phyloP scores from a whole-genome alignment of 768 basidiomycete species.

The Boletus subcaerulescens region DNA sequence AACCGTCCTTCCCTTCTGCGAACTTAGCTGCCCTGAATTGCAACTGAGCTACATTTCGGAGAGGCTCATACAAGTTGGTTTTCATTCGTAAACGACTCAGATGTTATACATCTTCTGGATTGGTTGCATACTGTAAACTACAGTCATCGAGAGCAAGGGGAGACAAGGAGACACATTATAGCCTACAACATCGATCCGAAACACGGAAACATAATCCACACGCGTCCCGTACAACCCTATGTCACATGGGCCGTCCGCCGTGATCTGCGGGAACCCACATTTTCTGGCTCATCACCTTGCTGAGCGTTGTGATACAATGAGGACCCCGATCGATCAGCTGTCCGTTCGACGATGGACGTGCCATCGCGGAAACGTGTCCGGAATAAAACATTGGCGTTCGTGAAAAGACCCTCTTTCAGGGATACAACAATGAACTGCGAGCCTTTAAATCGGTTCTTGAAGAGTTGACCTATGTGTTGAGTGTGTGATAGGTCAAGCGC shows the following conservation, averaged over 20 bases:
- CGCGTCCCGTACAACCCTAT: neutral
- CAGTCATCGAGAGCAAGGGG: no score
- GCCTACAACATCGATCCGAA: constrained; percentile 7
- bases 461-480: constrained; percentile 97
- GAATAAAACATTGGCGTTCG: constrained; percentile 96
- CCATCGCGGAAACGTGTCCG: constrained; percentile 91
- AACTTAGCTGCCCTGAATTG: no score
- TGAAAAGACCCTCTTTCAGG: constrained; percentile 94
- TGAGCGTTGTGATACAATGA: constrained; percentile 32
- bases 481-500: constrained; percentile 95
- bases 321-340: constrained; percentile 61
- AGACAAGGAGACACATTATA: neutral
- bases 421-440: constrained; percentile 98
- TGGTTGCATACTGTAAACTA: no score
- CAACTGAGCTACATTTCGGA: no score
- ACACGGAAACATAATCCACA: neutral
- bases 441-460: constrained; percentile 95
- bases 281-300: constrained; percentile 10
- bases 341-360: constrained; percentile 85
- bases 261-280: constrained; percentile 16
- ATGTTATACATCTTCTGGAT: no score
- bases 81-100: no score
- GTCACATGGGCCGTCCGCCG: constrained; percentile 10
- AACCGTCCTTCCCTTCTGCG: no score
- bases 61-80: no score